A percentile compares a stretch with the other conserved stretches of the same genome.
Conservation (phyloP, 1,139 yeast genomes). For the Yamadazyma buinensis region DNA sequence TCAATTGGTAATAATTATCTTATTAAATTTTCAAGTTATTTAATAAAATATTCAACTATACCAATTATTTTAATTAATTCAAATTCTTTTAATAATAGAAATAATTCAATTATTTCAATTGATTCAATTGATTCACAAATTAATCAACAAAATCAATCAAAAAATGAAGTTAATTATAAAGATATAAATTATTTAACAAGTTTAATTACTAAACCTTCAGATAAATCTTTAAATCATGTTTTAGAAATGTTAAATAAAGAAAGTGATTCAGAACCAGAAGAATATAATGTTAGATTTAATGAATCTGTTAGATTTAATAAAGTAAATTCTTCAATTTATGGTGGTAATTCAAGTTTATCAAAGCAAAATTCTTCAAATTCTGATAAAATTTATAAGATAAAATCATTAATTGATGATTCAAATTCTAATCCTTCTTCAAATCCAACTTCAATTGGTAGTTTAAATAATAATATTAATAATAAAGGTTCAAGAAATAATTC, state of each 20-base stretch:
- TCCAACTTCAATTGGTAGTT: background rate
- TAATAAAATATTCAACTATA: constrained; percentile 37
- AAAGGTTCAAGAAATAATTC: background rate
- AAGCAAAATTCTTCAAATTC: constrained; percentile 9
- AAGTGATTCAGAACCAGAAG: background rate
- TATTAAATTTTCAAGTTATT: constrained; percentile 37
- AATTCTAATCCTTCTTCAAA: background rate
- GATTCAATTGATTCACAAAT: constrained; percentile 4
- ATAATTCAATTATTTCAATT: constrained; percentile 6
- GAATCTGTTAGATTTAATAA: constrained; percentile 15
- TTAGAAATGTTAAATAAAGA: background rate
- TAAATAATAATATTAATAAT: background rate
- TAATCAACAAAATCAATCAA: background rate
- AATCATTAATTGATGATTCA: constrained; percentile 25
- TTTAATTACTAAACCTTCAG: constrained; percentile 26
- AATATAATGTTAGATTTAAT: constrained; percentile 5
- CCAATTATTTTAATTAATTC: constrained; percentile 42
- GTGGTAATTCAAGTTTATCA: constrained; percentile 8
- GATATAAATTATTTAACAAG: constrained; percentile 14
- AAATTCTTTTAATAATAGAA: constrained; percentile 4
- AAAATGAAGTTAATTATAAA: constrained; percentile 7
- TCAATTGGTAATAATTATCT: constrained; percentile 19
- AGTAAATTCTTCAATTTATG: constrained; percentile 31
- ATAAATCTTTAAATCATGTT: constrained; percentile 18
- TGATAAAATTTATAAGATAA: constrained; percentile 36